Evolutionary conservation across 2,329 filamentous ascomycete genomes (phyloP).

Genomic region (Didymella lethalis): DNA sequence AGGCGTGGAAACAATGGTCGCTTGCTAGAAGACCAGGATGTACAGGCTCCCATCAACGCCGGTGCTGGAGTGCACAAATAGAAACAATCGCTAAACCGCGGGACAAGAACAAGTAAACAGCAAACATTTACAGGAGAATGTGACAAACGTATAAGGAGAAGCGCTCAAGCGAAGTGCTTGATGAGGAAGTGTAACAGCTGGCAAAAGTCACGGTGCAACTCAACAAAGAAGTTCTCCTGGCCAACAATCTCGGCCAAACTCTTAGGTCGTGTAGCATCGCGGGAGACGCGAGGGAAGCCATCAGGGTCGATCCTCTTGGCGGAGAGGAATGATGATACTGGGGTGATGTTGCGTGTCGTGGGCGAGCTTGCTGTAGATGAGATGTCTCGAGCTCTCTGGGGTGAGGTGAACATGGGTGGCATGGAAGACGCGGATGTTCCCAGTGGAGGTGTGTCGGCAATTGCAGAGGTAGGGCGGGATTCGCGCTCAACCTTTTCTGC

Average conservation of each 20-base stretch:
- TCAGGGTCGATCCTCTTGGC: conserved; percentile 64
- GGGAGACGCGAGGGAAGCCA: conserved; percentile 61
- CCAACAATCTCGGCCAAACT: conserved; percentile 67
- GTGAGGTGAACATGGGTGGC: conserved; percentile 39
- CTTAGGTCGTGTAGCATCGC: conserved; percentile 61
- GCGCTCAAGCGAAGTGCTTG: conserved; percentile 48
- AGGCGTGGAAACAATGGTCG: conserved; percentile 12
- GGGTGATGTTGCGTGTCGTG: conserved; percentile 57
- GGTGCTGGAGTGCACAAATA: conserved; percentile 26
- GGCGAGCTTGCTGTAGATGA: conserved; percentile 44
- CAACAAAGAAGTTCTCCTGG: conserved; percentile 65
- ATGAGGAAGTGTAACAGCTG: conserved; percentile 49
- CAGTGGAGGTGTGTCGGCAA: conserved; percentile 42
- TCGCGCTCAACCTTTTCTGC: conserved; percentile 52
- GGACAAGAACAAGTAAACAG: conserved; percentile 23
- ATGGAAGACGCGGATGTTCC: conserved; percentile 42
- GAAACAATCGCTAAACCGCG: conserved; percentile 37
- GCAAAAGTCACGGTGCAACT: conserved; percentile 63
- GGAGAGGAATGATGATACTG: conserved; percentile 66
- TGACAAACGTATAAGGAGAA: conserved; percentile 24
- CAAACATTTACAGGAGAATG: conserved; percentile 32
- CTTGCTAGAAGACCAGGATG: conserved; percentile 9
- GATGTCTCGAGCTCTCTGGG: conserved; percentile 39
- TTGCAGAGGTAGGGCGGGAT: conserved; percentile 43
- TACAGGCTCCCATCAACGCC: conserved; percentile 25